phyloP scores from a whole-genome alignment of 179 eudicot genomes.

The Carnegiea gigantea region DNA sequence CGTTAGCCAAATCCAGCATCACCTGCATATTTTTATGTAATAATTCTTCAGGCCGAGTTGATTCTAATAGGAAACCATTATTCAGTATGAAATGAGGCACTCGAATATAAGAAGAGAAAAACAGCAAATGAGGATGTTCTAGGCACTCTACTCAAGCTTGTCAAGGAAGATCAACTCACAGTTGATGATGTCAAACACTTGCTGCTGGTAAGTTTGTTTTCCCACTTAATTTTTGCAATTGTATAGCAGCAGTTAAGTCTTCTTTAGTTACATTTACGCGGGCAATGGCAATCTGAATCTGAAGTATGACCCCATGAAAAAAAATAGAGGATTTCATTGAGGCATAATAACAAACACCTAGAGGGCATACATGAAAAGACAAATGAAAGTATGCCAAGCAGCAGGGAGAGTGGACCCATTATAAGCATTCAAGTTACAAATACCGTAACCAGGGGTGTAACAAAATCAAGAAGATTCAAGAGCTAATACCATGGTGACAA shows the following conservation, averaged over 20 bases:
- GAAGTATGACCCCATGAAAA: too few relatives aligned
- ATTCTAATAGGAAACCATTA: too few relatives aligned
- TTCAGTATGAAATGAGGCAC: too few relatives aligned
- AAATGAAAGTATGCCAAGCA: background rate
- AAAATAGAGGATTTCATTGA: background rate
- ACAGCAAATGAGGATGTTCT: constrained; percentile 8
- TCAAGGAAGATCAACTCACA: constrained; percentile 7
- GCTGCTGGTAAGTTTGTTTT: constrained; percentile 10
- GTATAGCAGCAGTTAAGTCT: background rate
- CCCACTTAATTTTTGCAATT: background rate
- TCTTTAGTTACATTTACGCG: background rate
- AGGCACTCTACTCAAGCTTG: constrained; percentile 24
- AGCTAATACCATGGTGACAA: too few relatives aligned
- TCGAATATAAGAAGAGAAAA: too few relatives aligned
- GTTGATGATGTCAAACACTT: constrained; percentile 14
- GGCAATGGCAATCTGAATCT: background rate
- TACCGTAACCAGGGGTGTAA: too few relatives aligned
- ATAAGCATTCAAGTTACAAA: too few relatives aligned
- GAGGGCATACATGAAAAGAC: background rate
- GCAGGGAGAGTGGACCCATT: background rate
- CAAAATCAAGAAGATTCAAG: too few relatives aligned
- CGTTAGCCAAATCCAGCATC: too few relatives aligned
- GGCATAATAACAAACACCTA: background rate
- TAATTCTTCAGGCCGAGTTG: too few relatives aligned
- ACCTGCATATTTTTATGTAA: too few relatives aligned